These are phyloP conservation scores for Osmanthus fragrans DNA, from an alignment of 257 asterid genomes.

Conservation along the genomic window DNA sequence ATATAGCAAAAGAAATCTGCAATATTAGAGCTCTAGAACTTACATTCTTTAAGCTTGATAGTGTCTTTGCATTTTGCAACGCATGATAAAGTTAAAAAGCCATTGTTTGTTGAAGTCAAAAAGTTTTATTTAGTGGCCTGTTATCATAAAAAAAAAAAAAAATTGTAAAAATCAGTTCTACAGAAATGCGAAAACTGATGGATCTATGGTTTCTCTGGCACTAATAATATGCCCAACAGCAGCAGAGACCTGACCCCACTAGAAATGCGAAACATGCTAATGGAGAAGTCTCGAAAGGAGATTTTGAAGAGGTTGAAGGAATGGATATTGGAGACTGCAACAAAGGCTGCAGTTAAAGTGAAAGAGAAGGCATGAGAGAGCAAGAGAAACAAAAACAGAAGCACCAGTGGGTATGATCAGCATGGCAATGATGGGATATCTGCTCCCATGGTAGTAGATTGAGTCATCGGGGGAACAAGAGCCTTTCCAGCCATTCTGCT, in stretches of 20 bases:
- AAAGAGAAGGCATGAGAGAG: slow-evolving; percentile 10
- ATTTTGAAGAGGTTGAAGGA: slow-evolving; percentile 36
- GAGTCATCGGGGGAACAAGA: slow-evolving; percentile 29
- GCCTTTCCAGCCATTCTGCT: slow-evolving; percentile 25
- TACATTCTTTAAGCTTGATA: no score
- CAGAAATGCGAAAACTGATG: no score
- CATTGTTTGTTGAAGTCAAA: no score
- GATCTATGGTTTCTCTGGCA: slow-evolving; percentile 4
- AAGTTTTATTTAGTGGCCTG: no score
- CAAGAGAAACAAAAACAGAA: not conserved
- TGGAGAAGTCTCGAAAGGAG: slow-evolving; percentile 19
- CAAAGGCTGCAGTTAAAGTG: slow-evolving; percentile 12
- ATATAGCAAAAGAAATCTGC: no score
- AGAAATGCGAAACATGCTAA: slow-evolving; percentile 18
- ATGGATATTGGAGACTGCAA: slow-evolving; percentile 23
- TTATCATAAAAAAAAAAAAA: no score
- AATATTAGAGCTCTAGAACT: no score
- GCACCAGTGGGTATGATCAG: slow-evolving; percentile 22
- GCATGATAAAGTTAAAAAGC: no score
- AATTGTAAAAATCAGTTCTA: no score
- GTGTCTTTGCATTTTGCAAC: no score
- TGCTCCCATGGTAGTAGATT: slow-evolving; percentile 29
- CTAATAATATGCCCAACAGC: not conserved
- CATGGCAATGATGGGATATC: slow-evolving; percentile 39
- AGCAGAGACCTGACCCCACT: slow-evolving; percentile 9